Percentiles rank a stretch among this genome's conserved stretches.
These are phyloP conservation scores for Bacidia gigantensis DNA, from an alignment of 495 filamentous ascomycete genomes.

Conservation along the genomic window DNA sequence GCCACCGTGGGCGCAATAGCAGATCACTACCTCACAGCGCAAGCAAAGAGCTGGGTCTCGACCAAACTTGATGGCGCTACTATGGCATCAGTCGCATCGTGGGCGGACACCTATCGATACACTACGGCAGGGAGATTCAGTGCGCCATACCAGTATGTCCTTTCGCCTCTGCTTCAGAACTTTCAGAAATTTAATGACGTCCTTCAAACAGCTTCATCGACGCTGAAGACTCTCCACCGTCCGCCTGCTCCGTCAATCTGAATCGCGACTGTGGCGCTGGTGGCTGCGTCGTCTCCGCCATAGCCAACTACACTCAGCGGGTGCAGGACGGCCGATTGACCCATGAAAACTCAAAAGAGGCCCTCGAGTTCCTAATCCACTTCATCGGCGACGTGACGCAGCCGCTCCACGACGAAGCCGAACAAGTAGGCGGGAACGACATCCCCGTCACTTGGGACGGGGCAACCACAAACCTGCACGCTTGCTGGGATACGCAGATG, in stretches of 20 bases:
- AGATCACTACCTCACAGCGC: conserved; percentile 33
- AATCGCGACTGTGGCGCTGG: conserved; percentile 41
- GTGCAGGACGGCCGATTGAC: conserved; percentile 20
- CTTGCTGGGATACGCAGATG: conserved; percentile 52
- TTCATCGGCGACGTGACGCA: conserved; percentile 51
- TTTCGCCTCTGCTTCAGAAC: too few relatives aligned
- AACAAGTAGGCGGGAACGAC: conserved; percentile 43
- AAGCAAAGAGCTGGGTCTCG: conserved; percentile 35
- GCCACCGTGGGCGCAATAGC: conserved; percentile 48
- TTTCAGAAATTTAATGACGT: too few relatives aligned
- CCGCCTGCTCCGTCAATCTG: conserved; percentile 40
- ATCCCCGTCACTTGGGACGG: conserved; percentile 43
- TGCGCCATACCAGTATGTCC: conserved; percentile 31
- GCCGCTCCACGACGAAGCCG: conserved; percentile 47
- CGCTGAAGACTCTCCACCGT: conserved; percentile 46
- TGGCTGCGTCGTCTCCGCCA: conserved; percentile 48
- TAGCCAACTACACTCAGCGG: conserved; percentile 42
- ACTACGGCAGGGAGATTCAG: conserved; percentile 41
- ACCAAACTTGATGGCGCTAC: conserved; percentile 33
- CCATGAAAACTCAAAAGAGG: conserved; percentile 18
- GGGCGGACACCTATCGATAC: conserved; percentile 46
- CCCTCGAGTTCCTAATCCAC: conserved; percentile 43
- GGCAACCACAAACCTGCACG: conserved; percentile 44
- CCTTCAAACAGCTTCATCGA: conserved; percentile 36
- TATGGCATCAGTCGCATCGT: conserved; percentile 46